A percentile compares a stretch with the other conserved stretches of the same genome.
Conservation (phyloP, 768 basidiomycete genomes). For the Phylloporus rhodoxanthus region DNA sequence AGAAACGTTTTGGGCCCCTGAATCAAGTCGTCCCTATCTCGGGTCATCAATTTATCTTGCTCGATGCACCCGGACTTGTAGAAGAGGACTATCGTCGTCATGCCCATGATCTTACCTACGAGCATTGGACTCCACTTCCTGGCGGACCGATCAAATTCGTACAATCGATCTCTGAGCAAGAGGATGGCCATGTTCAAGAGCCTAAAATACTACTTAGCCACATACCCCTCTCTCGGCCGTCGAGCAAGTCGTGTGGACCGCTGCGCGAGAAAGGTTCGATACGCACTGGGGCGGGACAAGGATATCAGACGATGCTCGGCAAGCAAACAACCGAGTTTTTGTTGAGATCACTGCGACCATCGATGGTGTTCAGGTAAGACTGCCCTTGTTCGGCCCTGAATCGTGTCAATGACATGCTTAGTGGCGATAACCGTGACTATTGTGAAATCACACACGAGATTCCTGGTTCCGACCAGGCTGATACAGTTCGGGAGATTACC, state of each 20-base stretch:
- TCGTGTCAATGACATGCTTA: slow-evolving; percentile 21
- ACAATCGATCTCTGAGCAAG: slow-evolving; percentile 37
- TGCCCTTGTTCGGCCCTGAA: background rate
- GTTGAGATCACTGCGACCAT: slow-evolving; percentile 59
- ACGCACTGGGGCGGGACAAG: slow-evolving; percentile 67
- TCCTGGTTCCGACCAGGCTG: slow-evolving; percentile 19
- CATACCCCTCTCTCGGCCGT: slow-evolving; percentile 76
- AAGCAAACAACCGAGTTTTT: slow-evolving; percentile 74
- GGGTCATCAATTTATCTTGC: slow-evolving; percentile 65
- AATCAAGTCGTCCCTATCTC: slow-evolving; percentile 57
- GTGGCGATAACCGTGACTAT: slow-evolving; percentile 89
- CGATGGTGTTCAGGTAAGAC: slow-evolving; percentile 63
- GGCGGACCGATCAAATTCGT: slow-evolving; percentile 60
- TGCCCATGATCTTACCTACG: slow-evolving; percentile 43
- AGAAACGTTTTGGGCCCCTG: slow-evolving; percentile 58
- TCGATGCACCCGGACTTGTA: slow-evolving; percentile 75
- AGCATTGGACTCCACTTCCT: slow-evolving; percentile 48
- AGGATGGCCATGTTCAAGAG: slow-evolving; percentile 7
- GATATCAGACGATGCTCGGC: slow-evolving; percentile 79
- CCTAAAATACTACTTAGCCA: slow-evolving; percentile 68
- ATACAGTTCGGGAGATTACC: slow-evolving; percentile 66
- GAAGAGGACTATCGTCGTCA: slow-evolving; percentile 75
- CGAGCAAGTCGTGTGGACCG: slow-evolving; percentile 71
- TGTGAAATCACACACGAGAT: slow-evolving; percentile 66
- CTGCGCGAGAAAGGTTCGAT: slow-evolving; percentile 68